Percentiles rank a stretch among this genome's conserved stretches.
phyloP scores from a whole-genome alignment of 1,139 yeast genomes.

The Torulaspora pretoriensis region DNA sequence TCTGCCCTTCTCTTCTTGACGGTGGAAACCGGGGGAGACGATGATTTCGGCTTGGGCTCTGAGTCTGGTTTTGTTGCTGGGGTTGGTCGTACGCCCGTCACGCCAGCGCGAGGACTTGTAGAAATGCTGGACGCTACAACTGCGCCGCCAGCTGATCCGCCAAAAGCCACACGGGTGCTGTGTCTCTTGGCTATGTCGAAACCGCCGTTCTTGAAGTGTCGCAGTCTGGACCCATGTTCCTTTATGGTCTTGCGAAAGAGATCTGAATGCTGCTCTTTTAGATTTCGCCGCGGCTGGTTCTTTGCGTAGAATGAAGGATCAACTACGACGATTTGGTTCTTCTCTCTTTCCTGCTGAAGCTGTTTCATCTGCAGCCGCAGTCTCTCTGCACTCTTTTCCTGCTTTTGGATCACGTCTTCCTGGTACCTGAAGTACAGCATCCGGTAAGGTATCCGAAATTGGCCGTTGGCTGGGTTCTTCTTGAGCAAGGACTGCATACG shows the following conservation, averaged over 20 bases:
- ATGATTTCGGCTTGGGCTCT: neutral
- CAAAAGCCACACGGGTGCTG: conserved; percentile 29
- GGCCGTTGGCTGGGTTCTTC: conserved; percentile 24
- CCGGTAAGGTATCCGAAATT: conserved; percentile 38
- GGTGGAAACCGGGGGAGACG: conserved; percentile 4
- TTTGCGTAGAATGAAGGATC: conserved; percentile 31
- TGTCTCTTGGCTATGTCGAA: conserved; percentile 19
- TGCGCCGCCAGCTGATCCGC: conserved; percentile 23
- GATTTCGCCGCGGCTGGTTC: conserved; percentile 9
- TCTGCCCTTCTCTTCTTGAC: conserved; percentile 21
- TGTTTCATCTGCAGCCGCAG: conserved; percentile 45
- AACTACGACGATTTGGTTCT: conserved; percentile 43
- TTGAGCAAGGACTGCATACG: conserved; percentile 15
- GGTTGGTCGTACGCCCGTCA: neutral
- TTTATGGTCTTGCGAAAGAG: conserved; percentile 22
- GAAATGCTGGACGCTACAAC: conserved; percentile 7
- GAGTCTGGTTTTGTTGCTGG: neutral
- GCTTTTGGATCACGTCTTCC: conserved; percentile 44
- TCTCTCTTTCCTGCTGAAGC: conserved; percentile 43
- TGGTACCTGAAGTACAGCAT: conserved; percentile 43
- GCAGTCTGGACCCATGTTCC: conserved; percentile 24
- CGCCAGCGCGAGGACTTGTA: neutral
- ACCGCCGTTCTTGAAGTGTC: conserved; percentile 26
- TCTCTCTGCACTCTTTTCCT: conserved; percentile 49
- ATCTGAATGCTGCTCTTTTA: conserved; percentile 17